Evolutionary conservation across 768 basidiomycete species (phyloP).

Genomic region (Galerina marginata): DNA sequence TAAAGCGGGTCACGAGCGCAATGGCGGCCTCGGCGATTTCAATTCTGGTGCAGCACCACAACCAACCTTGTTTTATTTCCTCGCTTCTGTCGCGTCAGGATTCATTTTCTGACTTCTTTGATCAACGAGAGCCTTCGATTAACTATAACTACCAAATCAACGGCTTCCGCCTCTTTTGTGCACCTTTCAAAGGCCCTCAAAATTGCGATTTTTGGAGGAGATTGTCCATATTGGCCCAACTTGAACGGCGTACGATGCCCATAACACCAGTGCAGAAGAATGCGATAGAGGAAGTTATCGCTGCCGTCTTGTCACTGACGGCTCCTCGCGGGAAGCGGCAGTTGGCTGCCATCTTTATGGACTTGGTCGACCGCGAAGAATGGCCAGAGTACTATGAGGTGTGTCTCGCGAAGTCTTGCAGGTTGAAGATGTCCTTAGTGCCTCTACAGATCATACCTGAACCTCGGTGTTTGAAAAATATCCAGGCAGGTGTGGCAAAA

Average conservation of each 20-base stretch:
- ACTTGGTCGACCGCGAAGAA: conserved; percentile 70
- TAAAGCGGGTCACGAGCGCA: no score
- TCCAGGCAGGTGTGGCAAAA: conserved; percentile 70
- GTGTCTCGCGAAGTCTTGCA: conserved; percentile 15
- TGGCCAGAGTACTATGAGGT: conserved; percentile 92
- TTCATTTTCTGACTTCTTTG: no score
- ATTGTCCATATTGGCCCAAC: not conserved
- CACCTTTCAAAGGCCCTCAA: not conserved
- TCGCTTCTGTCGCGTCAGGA: no score
- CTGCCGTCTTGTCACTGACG: conserved; percentile 47
- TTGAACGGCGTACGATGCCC: conserved; percentile 45
- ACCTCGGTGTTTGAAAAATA: conserved; percentile 81
- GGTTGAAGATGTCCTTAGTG: not conserved
- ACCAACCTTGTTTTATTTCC: no score
- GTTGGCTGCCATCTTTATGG: conserved; percentile 74
- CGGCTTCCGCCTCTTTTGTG: not conserved
- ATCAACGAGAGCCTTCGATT: no score
- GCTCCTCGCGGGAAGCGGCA: conserved; percentile 63
- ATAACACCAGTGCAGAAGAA: conserved; percentile 58
- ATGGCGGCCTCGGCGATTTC: no score
- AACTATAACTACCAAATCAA: no score
- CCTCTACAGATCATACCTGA: conserved; percentile 75
- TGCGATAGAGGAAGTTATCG: conserved; percentile 67
- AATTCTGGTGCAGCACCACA: no score
- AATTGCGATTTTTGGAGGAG: not conserved